Evolutionary conservation across 202 grass and related monocot species (phyloP).

Genomic region (Hordeum pubiflorum): DNA sequence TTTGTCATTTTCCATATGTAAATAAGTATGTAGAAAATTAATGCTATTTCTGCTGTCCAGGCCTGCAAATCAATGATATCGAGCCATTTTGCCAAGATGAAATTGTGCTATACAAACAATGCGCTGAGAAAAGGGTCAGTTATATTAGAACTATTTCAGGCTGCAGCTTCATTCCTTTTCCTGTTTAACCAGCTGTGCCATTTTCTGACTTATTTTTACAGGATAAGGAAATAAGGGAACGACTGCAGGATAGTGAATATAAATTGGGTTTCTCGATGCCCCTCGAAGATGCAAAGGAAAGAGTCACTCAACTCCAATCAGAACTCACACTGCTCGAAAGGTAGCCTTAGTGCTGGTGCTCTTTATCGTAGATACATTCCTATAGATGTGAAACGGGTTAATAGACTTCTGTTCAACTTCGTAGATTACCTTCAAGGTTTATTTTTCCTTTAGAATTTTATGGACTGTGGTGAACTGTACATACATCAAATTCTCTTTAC

Average conservation of each 20-base stretch:
- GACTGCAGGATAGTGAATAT: constrained; percentile 70
- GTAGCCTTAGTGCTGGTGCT: constrained; percentile 2
- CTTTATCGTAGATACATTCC: neutral
- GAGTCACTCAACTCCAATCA: constrained; percentile 71
- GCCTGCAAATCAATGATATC: constrained; percentile 90
- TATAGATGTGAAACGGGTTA: neutral
- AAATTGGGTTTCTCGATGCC: constrained; percentile 86
- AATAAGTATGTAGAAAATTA: neutral
- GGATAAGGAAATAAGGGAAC: constrained; percentile 80
- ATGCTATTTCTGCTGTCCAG: constrained; percentile 30
- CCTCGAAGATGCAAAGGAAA: constrained; percentile 60
- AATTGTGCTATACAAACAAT: constrained; percentile 80
- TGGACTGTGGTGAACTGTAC: neutral
- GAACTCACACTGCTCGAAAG: constrained; percentile 76
- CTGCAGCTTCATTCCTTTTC: constrained; percentile 6
- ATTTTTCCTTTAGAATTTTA: neutral
- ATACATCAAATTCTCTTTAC: neutral
- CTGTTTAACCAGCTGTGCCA: constrained; percentile 5
- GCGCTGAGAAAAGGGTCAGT: constrained; percentile 73
- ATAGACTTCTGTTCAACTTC: neutral
- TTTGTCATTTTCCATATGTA: constrained; percentile 10
- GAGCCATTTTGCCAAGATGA: constrained; percentile 97
- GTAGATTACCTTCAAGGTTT: neutral
- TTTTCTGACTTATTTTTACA: constrained; percentile 22
- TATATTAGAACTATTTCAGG: constrained; percentile 14